Evolutionary conservation across 2,329 filamentous ascomycete species (phyloP), one percentile per base, ranked within the genome.

Genomic region (Penicillium sp.): DNA sequence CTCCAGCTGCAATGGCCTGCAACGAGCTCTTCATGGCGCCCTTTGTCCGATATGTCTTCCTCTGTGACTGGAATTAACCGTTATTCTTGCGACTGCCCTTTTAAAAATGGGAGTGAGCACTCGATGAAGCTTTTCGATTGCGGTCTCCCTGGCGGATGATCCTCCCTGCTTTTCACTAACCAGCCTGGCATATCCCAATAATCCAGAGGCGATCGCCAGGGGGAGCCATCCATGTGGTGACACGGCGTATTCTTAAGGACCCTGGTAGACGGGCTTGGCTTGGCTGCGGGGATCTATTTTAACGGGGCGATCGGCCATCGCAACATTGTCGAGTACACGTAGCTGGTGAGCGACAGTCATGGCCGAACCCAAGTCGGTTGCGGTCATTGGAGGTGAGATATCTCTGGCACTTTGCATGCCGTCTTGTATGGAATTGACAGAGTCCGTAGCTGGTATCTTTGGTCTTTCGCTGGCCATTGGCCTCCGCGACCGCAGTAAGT

Each of bases 391-490:
- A 23, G 47, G 47, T 48, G 25, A n/a, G 33, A 0, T n/a, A 9
- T 28, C 2, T 13, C 6, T 15, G 1, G 5, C 10, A 7, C n/a
- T 20, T n/a, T n/a, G n/a, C n/a, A 17, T 15, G 13, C 11, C 11
- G 7, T 4, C n/a, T 15, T 17, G 18, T 17, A 20, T 13, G n/a
- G 27, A 28, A 19, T 26, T 43, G 23, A 48, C 26, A 4, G 20
- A 17, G 11, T 1, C 3, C 21, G n/a, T n/a, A 50, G 47, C 47
- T 17, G 47, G 47, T 9, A 48, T 48, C 4, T 50, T 48, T 15
- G 47, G 47, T 10, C 41, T 50, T 20, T 50, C 47, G 4, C 31
- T 50, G 15, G 47, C 47, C 2, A 37, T 43, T 30, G 45, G 38
- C 7, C 39, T 50, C 8, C 41, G 45, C 17, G 47, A 50, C 9